These are phyloP conservation scores for Eimeria falciformis DNA, from an alignment of 169 alveolate genomes.

Conservation along the genomic window DNA sequence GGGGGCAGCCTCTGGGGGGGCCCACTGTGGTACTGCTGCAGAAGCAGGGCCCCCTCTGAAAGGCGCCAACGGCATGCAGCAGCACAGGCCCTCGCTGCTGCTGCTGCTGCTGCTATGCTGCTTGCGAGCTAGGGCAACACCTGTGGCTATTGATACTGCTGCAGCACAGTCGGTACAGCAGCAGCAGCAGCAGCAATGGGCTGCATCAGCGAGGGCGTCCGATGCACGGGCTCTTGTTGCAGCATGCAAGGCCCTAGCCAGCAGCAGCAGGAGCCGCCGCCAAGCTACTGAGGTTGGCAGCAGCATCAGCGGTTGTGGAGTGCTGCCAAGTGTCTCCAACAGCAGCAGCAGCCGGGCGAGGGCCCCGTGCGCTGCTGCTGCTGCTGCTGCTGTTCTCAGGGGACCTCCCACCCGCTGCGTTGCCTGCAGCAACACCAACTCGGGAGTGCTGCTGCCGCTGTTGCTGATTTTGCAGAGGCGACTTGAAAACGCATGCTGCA, in stretches of 20 bases:
- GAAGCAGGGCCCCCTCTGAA: neutral
- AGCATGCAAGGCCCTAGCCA: constrained; percentile 1
- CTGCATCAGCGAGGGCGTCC: neutral
- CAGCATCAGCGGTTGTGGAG: constrained; percentile 57
- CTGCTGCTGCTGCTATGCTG: constrained; percentile 48
- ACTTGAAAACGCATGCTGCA: constrained; percentile 9
- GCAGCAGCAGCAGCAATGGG: constrained; percentile 34
- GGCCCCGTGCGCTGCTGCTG: constrained; percentile 42
- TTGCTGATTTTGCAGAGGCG: constrained; percentile 13
- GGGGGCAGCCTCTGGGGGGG: neutral
- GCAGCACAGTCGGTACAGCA: neutral
- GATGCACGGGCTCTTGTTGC: neutral
- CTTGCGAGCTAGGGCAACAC: neutral
- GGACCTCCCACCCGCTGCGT: neutral
- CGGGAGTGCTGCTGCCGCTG: constrained; percentile 33
- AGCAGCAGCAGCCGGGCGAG: neutral
- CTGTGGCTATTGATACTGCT: neutral
- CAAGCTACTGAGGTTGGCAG: neutral
- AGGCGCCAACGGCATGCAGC: neutral
- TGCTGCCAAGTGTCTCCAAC: neutral
- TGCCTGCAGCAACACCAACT: neutral
- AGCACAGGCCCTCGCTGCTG: neutral
- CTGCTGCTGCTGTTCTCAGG: neutral
- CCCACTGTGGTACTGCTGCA: neutral
- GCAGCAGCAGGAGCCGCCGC: neutral